A percentile compares a stretch with the other conserved stretches of the same genome.
These are phyloP conservation scores for Sugiyamaella qingdaonensis DNA, from an alignment of 805 yeast genomes.

Conservation along the genomic window DNA sequence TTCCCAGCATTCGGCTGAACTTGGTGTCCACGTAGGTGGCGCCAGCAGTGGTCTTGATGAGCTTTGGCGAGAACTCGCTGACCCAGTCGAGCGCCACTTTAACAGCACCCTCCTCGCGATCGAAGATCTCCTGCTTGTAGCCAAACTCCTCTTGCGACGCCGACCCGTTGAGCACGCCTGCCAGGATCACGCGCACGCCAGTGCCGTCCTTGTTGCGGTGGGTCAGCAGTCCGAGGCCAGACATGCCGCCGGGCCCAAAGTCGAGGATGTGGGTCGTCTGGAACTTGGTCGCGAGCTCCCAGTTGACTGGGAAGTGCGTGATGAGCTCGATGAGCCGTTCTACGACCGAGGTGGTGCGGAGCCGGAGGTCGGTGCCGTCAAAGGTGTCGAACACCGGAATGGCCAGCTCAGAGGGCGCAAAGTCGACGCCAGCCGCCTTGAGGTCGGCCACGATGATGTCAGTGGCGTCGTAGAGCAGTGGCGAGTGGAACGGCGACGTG, in stretches of 20 bases:
- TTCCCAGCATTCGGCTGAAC: conserved; percentile 85
- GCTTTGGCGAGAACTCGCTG: conserved; percentile 77
- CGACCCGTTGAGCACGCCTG: conserved; percentile 76
- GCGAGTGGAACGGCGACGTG: conserved; percentile 95
- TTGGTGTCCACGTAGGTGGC: conserved; percentile 89
- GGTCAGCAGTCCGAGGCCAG: conserved; percentile 93
- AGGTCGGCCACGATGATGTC: conserved; percentile 64
- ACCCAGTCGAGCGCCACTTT: conserved; percentile 91
- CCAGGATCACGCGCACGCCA: conserved; percentile 90
- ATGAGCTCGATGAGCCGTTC: conserved; percentile 76
- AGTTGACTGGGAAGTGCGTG: conserved; percentile 83
- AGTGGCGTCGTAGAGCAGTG: conserved; percentile 70
- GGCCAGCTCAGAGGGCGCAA: conserved; percentile 50
- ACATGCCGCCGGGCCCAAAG: conserved; percentile 98
- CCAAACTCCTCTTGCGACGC: conserved; percentile 81
- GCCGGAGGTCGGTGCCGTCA: conserved; percentile 74
- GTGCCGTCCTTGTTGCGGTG: conserved; percentile 98
- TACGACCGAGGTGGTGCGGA: conserved; percentile 48
- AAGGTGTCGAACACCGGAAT: conserved; percentile 92
- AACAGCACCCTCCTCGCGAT: conserved; percentile 56
- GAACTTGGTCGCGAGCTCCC: conserved; percentile 88
- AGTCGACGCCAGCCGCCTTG: conserved; percentile 52
- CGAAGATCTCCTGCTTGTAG: conserved; percentile 91
- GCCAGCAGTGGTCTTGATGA: conserved; percentile 60
- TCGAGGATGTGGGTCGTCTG: conserved; percentile 85